Base-by-base conservation (phyloP, 805 yeast genomes). In the Sugiyamaella floridensis region DNA sequence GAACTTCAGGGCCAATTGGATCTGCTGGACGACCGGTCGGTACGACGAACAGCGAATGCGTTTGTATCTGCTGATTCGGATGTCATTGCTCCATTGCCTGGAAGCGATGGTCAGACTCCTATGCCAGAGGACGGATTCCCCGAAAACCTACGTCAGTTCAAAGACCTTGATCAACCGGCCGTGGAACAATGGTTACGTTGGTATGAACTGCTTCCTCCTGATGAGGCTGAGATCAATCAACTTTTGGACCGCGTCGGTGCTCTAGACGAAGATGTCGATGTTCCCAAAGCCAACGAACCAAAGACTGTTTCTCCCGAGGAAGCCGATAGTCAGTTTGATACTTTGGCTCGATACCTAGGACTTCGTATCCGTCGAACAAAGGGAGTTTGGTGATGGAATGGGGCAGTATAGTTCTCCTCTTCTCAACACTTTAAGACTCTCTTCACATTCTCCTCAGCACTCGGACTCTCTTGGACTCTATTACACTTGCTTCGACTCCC, bases 1-100 rank as follows among this genome's bases (percentile, higher is more conserved):
- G 98, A 90, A 67, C 71, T 90, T 52, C 97, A 90, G 68, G 86
- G 87, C 8, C 97, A 90, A 69, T 75, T 90, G 62, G 90, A 86
- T 50, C 72, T 77, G 20, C 59, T 71, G 19, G 98, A 90, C 64
- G 87, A 86, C 59, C 77, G 95, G 59, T 78, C 85, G 15, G 77
- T 86, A 44, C 76, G 86, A 58, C 76, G 98, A 67, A 71, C 82
- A 2, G 77, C 79, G 57, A 89, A 89, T 64, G 72, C 86, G 1
- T 74, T 76, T 22, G 72, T 81, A 52, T 59, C 63, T 0, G 64
- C 66, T 0, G 67, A 69, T 10, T 70, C 70, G 14, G 81, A 75
- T 15, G 56, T 66, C 6, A 62, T 89, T n/a, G 86, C 85, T 0
- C 85, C 90, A 0, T 66, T 89, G 52, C 79, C 85, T n/a, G 85